A percentile compares a stretch with the other conserved stretches of the same genome.
Conservation (phyloP, 306 rosid genomes). For the Prunus armeniaca region DNA sequence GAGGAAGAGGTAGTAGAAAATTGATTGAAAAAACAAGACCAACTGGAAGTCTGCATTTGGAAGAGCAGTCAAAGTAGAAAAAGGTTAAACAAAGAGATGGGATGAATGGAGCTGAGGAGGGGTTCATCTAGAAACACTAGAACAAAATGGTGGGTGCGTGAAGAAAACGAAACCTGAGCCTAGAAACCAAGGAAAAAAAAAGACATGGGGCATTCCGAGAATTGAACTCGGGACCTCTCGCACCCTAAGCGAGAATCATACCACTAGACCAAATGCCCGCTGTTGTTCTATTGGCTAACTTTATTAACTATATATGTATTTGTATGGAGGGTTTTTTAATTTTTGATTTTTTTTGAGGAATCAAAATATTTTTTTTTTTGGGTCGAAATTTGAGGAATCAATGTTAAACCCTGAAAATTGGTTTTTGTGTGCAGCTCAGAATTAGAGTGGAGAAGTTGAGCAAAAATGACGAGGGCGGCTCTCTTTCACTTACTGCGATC, state of each 20-base stretch:
- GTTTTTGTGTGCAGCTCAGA: neutral
- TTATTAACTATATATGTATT: fast-evolving
- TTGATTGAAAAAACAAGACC: neutral
- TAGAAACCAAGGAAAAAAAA: no score
- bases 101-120: neutral
- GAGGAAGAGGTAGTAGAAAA: neutral
- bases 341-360: no score
- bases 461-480: conserved; percentile 59
- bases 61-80: neutral
- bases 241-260: conserved; percentile 57
- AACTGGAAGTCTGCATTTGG: neutral
- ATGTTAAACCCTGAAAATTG: conserved; percentile 12
- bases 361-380: no score
- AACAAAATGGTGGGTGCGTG: neutral
- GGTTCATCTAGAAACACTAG: neutral
- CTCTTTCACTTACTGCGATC: conserved; percentile 58
- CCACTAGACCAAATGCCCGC: conserved; percentile 48
- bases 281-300: fast-evolving
- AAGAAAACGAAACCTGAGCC: neutral
- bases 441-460: neutral
- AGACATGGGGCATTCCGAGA: conserved; percentile 48
- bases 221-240: conserved; percentile 64
- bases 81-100: neutral
- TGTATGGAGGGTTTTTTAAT: no score
- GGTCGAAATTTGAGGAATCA: neutral